Percentiles rank a stretch among this genome's conserved stretches.
phyloP scores from a whole-genome alignment of 2,329 filamentous ascomycete species.

The Fusarium incarnatum region DNA sequence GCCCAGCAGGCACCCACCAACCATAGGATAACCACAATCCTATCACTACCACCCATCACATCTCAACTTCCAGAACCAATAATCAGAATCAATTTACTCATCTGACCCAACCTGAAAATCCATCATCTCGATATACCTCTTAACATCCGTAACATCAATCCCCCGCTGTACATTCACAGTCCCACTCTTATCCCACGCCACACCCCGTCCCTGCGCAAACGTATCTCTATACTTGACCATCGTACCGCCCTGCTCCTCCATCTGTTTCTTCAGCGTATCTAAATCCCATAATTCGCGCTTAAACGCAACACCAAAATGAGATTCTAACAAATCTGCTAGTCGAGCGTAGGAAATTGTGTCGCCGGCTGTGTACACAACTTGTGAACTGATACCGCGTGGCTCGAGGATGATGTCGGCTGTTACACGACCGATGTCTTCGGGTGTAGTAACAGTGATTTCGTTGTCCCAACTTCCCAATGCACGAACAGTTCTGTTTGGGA shows the following conservation, averaged over 20 bases:
- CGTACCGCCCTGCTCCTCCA: conserved; percentile 60
- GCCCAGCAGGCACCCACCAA: not conserved
- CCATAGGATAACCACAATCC: too few species aligned
- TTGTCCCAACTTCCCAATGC: conserved; percentile 73
- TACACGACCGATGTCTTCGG: conserved; percentile 71
- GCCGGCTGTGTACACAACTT: conserved; percentile 69
- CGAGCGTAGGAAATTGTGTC: conserved; percentile 69
- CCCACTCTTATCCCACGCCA: conserved; percentile 66
- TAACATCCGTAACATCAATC: conserved; percentile 59
- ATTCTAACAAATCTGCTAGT: conserved; percentile 65
- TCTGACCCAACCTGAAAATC: conserved; percentile 27
- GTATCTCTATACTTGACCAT: conserved; percentile 71
- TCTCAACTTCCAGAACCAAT: not conserved
- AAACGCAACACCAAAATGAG: conserved; percentile 55
- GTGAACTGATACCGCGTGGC: conserved; percentile 48
- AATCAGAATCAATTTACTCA: not conserved
- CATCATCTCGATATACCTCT: conserved; percentile 51
- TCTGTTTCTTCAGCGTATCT: conserved; percentile 57
- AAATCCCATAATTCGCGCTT: conserved; percentile 63
- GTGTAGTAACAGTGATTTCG: conserved; percentile 70
- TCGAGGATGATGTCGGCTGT: conserved; percentile 67
- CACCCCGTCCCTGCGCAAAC: conserved; percentile 69
- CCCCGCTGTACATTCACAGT: conserved; percentile 66
- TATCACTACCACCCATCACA: too few species aligned
- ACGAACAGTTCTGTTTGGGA: conserved; percentile 55